phyloP scores from a whole-genome alignment of 2,329 filamentous ascomycete species.

The Alternaria incomplexa region DNA sequence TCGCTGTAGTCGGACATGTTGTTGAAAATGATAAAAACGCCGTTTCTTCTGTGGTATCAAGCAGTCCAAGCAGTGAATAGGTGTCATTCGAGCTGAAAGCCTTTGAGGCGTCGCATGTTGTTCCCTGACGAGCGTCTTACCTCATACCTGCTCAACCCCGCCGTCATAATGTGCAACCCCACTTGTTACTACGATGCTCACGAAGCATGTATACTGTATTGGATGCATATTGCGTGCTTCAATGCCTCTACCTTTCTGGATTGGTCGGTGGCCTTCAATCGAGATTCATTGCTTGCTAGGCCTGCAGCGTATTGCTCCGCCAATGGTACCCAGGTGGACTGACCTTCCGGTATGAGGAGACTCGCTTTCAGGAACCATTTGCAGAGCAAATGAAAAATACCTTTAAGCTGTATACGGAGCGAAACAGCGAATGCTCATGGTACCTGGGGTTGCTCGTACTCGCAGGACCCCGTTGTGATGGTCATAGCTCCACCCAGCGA shows the following conservation, averaged over 20 bases:
- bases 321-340: neutral
- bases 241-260: neutral
- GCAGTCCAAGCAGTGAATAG: neutral
- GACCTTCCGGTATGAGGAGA: neutral
- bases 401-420: neutral
- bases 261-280: neutral
- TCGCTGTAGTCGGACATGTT: conserved; percentile 6
- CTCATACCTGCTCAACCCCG: conserved; percentile 6
- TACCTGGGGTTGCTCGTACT: neutral
- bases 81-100: neutral
- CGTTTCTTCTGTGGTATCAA: neutral
- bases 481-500: neutral
- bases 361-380: neutral
- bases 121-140: conserved; percentile 14
- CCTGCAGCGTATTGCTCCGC: neutral
- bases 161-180: conserved; percentile 10
- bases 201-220: neutral
- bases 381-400: neutral
- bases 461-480: neutral
- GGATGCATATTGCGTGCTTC: neutral
- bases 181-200: neutral
- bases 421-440: neutral
- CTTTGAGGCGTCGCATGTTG: neutral
- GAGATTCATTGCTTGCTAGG: neutral
- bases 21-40: neutral